A percentile compares a stretch with the other conserved stretches of the same genome.
phyloP scores from a whole-genome alignment of 2,329 filamentous ascomycete species.

The Grosmannia serpens region DNA sequence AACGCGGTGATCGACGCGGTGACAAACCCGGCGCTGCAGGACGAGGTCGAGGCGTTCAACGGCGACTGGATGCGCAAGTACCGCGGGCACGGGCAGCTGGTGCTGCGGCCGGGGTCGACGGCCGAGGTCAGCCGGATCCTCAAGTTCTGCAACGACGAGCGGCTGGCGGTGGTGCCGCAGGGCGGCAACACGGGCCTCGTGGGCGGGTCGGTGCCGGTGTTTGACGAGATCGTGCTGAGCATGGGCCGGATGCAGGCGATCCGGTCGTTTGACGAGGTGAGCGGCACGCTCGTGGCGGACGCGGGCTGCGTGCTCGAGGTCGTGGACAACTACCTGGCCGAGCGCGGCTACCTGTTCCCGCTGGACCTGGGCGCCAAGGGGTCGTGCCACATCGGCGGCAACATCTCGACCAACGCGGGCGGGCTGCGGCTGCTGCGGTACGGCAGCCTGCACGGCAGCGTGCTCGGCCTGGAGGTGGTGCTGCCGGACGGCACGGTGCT shows the following conservation, averaged over 20 bases:
- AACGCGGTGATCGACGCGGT: slow-evolving; percentile 79
- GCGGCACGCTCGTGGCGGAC: slow-evolving; percentile 80
- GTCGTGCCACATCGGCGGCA: slow-evolving; percentile 91
- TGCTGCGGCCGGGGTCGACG: slow-evolving; percentile 74
- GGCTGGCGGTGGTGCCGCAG: slow-evolving; percentile 88
- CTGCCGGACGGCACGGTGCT: slow-evolving; percentile 87
- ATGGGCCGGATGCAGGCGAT: slow-evolving; percentile 85
- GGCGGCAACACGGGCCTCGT: slow-evolving; percentile 95
- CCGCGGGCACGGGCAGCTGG: slow-evolving; percentile 75
- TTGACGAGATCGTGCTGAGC: slow-evolving; percentile 95
- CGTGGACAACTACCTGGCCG: slow-evolving; percentile 74
- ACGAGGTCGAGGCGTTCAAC: slow-evolving; percentile 87
- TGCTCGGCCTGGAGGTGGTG: slow-evolving; percentile 87
- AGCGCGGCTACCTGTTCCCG: slow-evolving; percentile 82
- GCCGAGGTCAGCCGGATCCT: slow-evolving; percentile 85
- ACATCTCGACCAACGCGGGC: slow-evolving; percentile 91
- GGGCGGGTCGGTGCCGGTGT: slow-evolving; percentile 89
- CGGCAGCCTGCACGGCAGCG: slow-evolving; percentile 85
- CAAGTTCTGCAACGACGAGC: slow-evolving; percentile 88
- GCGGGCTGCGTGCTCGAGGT: slow-evolving; percentile 85
- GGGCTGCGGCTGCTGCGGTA: slow-evolving; percentile 83
- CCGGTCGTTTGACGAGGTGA: slow-evolving; percentile 83
- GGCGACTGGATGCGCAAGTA: slow-evolving; percentile 99
- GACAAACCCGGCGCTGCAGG: slow-evolving; percentile 52
- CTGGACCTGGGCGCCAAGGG: slow-evolving; percentile 97